Evolutionary conservation across 1,284 basidiomycete genomes (phyloP), one percentile per base, ranked within the genome.

Genomic region (Laetiporus sulphureus): DNA sequence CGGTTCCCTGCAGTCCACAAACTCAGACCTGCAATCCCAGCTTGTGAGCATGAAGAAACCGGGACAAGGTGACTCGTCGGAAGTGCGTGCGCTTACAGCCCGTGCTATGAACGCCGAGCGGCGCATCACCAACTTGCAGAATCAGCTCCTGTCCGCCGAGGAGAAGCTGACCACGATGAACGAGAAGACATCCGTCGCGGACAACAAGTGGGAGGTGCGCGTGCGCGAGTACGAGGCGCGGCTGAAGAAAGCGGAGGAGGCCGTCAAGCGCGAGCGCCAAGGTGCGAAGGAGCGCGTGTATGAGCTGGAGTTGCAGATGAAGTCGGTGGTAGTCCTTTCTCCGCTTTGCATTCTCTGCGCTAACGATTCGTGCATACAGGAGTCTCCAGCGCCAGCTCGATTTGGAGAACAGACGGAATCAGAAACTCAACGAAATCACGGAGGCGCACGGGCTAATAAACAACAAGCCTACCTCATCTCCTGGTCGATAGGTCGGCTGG

Each of bases 221-320:
- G 87, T 96, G 36, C 86, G 84, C 61, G 93, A 97, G 65, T 92
- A 93, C 54, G 93, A 99, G 65, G 60, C 77, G 18, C 69, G 91
- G 13, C 62, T 93, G 52, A 84, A 83, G 60, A 79, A 82, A 0
- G 90, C 91, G 0, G 92, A 95, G 56, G 95, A 99, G 71, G 86
- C 85, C 61, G 81, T 94, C 52, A 99, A 98, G 74, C 73, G 92
- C 33, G 95, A 97, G 68, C 73, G 90, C 49, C 93, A 97, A 57
- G 95, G 95, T 3, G 83, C 87, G 29, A 98, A 97, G 68, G 95
- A 99, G 66, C 67, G 84, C 25, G 65, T 79, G 10, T 54, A 65
- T 7, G 85, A 89, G 60, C 63, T 88, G 41, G 84, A 89, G 63
- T 77, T 60, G 45, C 77, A 75, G 55, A 57, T 84, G 48, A 85